phyloP scores from a whole-genome alignment of 192 early-diverging fungal genomes.

The Entomortierella lignicola region DNA sequence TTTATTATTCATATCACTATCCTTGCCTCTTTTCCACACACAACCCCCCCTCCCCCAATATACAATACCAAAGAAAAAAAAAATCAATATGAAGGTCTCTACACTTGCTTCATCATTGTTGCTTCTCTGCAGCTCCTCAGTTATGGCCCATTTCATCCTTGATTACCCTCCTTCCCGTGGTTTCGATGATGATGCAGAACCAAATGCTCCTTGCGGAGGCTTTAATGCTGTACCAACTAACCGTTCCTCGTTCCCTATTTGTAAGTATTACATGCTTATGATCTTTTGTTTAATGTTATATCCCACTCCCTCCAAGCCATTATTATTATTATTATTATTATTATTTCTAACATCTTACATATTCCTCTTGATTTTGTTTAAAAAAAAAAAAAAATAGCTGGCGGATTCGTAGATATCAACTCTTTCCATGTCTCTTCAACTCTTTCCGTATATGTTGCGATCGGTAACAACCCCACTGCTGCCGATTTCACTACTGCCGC shows the following conservation, averaged over 20 bases:
- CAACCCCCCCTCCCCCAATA: too few species aligned
- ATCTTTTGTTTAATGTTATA: too few species aligned
- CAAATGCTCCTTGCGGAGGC: constrained; percentile 59
- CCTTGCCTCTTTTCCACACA: too few species aligned
- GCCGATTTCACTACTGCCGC: constrained; percentile 44
- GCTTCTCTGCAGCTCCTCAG: constrained; percentile 17
- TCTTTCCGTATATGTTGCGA: constrained; percentile 45
- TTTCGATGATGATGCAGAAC: constrained; percentile 51
- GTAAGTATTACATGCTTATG: too few species aligned
- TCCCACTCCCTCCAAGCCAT: too few species aligned
- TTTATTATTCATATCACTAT: too few species aligned
- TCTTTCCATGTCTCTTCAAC: constrained; percentile 48
- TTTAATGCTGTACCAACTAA: constrained; percentile 42
- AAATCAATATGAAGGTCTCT: constrained; percentile 12
- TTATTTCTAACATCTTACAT: too few species aligned
- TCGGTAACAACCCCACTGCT: constrained; percentile 50
- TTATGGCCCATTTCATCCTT: constrained; percentile 56
- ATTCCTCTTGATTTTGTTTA: neutral
- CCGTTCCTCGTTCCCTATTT: constrained; percentile 53
- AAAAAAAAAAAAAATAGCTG: too few species aligned
- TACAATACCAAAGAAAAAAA: too few species aligned
- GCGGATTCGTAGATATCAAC: constrained; percentile 54
- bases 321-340: too few species aligned
- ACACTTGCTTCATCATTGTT: constrained; percentile 15
- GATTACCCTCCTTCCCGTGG: constrained; percentile 56